Evolutionary conservation across 148 eudicot species (phyloP), one percentile per base, ranked within the genome.

Genomic region (Tetragonia tetragonoides): DNA sequence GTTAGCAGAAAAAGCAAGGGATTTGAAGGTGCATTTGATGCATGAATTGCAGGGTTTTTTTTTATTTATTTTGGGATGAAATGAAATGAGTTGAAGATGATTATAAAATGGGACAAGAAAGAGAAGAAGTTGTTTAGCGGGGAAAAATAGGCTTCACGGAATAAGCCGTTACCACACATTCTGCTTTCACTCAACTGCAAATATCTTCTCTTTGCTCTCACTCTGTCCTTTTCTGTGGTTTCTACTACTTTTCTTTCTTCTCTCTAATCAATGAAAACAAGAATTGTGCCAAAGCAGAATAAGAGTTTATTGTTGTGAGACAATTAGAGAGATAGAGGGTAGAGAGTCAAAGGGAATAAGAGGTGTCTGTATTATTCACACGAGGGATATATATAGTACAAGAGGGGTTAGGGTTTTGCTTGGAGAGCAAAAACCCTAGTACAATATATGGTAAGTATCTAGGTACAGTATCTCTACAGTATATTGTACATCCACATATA

Each of bases 111-210:
- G 40, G 34, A 77, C 74, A 61, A 46, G 71, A 65, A 28, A 61
- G 39, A 44, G 78, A 75, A 38, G 68, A 24, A 28, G 5, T 46
- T 77, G 69, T 14, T 18, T 28, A 28, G 34, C 34, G 66, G 57
- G 68, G n/a, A 49, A 66, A 39, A 3, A 9, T 24, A 66, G 73
- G 69, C 69, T 71, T 72, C 67, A 75, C 80, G 83, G 88, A 84
- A 90, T 83, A 81, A 84, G 83, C 90, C 82, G 80, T 76, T 72
- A 67, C 97, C 97, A 88, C 97, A 87, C 86, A 79, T 85, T 83
- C 80, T 61, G 73, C 75, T 75, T 66, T 47, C 7, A 51, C 74
- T 39, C 67, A 70, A n/a, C 57, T 66, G 39, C 53, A 75, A 80
- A 75, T 80, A 80, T 80, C 82, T 79, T 72, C 20, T 72, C 34